These are phyloP conservation scores for Coemansia sp. DNA, from an alignment of 192 early-diverging fungal genomes.

Conservation along the genomic window DNA sequence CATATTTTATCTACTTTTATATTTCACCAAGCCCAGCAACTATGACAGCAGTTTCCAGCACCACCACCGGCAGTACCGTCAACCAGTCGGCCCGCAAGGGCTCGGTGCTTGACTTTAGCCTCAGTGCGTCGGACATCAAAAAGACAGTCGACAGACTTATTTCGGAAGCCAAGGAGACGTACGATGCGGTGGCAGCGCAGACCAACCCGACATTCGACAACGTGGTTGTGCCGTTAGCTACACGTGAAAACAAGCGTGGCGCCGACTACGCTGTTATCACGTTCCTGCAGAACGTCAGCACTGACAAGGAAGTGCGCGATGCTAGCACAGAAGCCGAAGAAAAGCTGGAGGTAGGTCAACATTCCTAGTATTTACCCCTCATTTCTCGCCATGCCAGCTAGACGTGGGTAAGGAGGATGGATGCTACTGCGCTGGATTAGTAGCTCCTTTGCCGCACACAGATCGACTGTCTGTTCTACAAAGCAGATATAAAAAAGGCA, in stretches of 20 bases:
- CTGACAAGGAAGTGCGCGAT: slow-evolving; percentile 63
- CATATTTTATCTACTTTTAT: slow-evolving; percentile 6
- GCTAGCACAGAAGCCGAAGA: slow-evolving; percentile 65
- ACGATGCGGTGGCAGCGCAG: slow-evolving; percentile 41
- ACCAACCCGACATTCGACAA: slow-evolving; percentile 47
- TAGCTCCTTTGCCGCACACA: too few species aligned
- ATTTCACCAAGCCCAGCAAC: background rate
- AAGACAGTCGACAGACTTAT: slow-evolving; percentile 21
- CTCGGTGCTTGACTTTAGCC: slow-evolving; percentile 45
- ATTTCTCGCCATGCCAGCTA: background rate
- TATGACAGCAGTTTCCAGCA: slow-evolving; percentile 2
- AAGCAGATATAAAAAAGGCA: too few species aligned
- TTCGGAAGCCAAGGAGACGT: slow-evolving; percentile 30
- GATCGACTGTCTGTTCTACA: too few species aligned
- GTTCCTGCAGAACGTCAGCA: slow-evolving; percentile 50
- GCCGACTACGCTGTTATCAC: slow-evolving; percentile 34
- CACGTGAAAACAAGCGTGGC: slow-evolving; percentile 35
- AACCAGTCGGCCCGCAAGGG: slow-evolving; percentile 18
- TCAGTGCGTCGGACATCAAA: slow-evolving; percentile 34
- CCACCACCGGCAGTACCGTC: too few species aligned
- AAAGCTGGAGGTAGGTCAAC: slow-evolving; percentile 51
- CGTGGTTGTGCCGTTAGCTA: slow-evolving; percentile 43
- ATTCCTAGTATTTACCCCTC: background rate
- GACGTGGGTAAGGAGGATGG: too few species aligned
- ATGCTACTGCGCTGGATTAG: too few species aligned